Evolutionary conservation across 345 rosid species (phyloP), one percentile per base, ranked within the genome.

Genomic region (Nephelium lappaceum): DNA sequence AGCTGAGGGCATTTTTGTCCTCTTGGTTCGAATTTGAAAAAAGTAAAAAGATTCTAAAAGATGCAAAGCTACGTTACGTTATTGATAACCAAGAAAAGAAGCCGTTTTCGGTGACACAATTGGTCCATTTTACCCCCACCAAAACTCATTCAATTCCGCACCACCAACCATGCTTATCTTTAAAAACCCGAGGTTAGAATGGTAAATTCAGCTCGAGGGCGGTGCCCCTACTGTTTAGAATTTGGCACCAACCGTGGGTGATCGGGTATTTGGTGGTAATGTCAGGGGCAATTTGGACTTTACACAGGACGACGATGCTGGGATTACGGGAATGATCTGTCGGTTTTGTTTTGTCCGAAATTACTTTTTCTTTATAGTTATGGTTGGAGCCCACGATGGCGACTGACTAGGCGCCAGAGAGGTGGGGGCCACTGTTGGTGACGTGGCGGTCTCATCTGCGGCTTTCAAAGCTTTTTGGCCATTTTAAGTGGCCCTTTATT

Each of bases 21-120:
- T 12, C 8, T 14, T 14, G 41, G 12, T 47, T 58, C 71, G 61
- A 71, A 70, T 58, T 70, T 62, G 36, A n/a, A 78, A 78, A 75
- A 75, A 9, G 63, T 6, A 0, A 2, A 62, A 45, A 47, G 47
- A 24, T 51, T 49, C 62, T 6, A 0, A 66, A 66, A 49, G 70
- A n/a, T 49, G 9, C 49, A 75, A 75, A 75, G 78, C 64, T 7
- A 75, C 71, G 63, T 45, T 7, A 75, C 62, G 49, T 45, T 11
- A 49, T 47, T 49, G 71, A 60, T 8, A 9, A 25, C 6, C 12
- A 19, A 43, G 18, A 75, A 78, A 62, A n/a, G 70, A 61, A 62
- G 70, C 76, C 64, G 75, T 70, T 78, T 67, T 36, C 25, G 55
- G 47, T 4, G 4, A 78, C 31, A 1, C 2, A 6, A 47, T 0